Evolutionary conservation across 2,329 filamentous ascomycete genomes (phyloP).

Genomic region (Raffaelea arxii): DNA sequence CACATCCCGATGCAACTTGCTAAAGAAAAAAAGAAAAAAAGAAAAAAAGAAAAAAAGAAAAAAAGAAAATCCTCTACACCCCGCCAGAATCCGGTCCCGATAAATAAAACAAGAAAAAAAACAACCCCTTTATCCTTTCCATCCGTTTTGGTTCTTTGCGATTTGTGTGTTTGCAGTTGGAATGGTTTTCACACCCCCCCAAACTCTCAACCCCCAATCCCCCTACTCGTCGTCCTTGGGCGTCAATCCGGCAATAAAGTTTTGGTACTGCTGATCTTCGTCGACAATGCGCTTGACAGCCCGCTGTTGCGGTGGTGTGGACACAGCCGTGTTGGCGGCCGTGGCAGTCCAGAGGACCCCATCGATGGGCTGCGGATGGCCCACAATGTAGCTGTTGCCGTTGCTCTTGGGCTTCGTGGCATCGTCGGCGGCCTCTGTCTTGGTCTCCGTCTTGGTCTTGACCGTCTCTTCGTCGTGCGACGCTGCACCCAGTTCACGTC

Average conservation of each 20-base stretch:
- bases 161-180: no score
- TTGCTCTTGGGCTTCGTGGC: neutral
- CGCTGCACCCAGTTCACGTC: slow-evolving; percentile 18
- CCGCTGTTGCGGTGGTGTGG: slow-evolving; percentile 6
- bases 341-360: slow-evolving; percentile 15
- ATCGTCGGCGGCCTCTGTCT: slow-evolving; percentile 1
- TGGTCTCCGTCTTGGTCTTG: no score
- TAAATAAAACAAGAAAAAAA: neutral
- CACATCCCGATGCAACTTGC: neutral
- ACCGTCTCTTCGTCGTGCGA: neutral
- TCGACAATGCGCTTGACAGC: slow-evolving; percentile 18
- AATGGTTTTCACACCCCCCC: no score
- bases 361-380: slow-evolving; percentile 9
- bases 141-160: no score
- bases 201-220: no score
- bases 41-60: neutral
- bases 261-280: slow-evolving; percentile 37
- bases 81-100: no score
- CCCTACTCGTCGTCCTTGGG: slow-evolving; percentile 18
- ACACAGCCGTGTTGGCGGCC: neutral
- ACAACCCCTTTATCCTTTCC: no score
- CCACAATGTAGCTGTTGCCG: slow-evolving; percentile 5
- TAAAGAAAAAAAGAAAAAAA: neutral
- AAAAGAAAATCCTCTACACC: neutral
- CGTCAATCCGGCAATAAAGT: slow-evolving; percentile 30